Evolutionary conservation across 2,329 filamentous ascomycete species (phyloP).

Genomic region (Fusarium paranaense): DNA sequence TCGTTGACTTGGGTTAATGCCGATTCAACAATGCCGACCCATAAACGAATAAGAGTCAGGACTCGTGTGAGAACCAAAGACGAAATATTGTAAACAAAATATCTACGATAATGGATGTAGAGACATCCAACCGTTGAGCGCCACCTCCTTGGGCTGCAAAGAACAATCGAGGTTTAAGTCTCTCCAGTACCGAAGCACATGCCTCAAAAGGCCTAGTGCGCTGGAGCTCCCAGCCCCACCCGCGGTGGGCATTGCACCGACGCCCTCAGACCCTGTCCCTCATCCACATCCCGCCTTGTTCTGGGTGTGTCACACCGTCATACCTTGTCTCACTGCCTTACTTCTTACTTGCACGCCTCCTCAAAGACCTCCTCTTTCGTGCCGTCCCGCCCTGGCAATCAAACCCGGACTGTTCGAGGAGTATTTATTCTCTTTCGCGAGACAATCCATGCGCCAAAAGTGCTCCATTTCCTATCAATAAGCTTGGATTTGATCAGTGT

Average conservation of each 20-base stretch:
- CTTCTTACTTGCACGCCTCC: slow-evolving; percentile 28
- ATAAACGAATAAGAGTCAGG: background rate
- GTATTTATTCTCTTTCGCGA: background rate
- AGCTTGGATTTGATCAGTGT: background rate
- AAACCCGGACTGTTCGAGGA: background rate
- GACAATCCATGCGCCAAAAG: background rate
- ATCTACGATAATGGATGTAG: background rate
- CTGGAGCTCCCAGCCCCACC: slow-evolving; percentile 4
- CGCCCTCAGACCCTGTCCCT: slow-evolving; percentile 2
- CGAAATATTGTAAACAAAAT: background rate
- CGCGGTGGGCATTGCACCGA: slow-evolving; percentile 25
- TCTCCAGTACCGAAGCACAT: slow-evolving; percentile 27
- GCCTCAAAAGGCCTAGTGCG: slow-evolving; percentile 26
- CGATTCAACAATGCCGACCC: background rate
- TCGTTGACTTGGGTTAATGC: background rate
- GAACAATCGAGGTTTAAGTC: slow-evolving; percentile 11
- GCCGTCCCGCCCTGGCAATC: background rate
- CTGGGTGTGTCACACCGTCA: slow-evolving; percentile 36
- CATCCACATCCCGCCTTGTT: slow-evolving; percentile 7
- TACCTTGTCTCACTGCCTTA: slow-evolving; percentile 21
- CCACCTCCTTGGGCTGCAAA: slow-evolving; percentile 16
- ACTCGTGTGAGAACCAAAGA: background rate
- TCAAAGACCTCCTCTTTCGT: slow-evolving; percentile 8
- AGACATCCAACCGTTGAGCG: background rate
- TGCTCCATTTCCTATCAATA: background rate